A percentile compares a stretch with the other conserved stretches of the same genome.
phyloP scores from a whole-genome alignment of 1,284 basidiomycete genomes.

The Moesziomyces sp. region DNA sequence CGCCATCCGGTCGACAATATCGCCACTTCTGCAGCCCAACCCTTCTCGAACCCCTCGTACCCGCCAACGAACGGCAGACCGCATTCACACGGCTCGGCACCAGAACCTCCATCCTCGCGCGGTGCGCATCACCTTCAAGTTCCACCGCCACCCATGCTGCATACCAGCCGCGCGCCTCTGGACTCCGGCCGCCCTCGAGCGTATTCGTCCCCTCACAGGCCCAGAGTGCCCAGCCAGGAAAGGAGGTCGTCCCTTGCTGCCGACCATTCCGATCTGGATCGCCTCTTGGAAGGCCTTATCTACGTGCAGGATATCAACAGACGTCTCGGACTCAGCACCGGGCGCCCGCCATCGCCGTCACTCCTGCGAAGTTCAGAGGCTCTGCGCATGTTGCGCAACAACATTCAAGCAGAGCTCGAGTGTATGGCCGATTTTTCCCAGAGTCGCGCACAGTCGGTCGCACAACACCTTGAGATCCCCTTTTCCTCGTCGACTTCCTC shows the following conservation, averaged over 20 bases:
- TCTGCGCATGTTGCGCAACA: slow-evolving; percentile 12
- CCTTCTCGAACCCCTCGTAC: too few species aligned
- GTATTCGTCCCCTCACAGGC: slow-evolving; percentile 27
- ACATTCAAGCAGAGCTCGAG: slow-evolving; percentile 33
- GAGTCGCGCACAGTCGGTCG: slow-evolving; percentile 28
- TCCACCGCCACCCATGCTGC: too few species aligned
- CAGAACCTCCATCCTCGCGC: neutral
- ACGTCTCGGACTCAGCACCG: slow-evolving; percentile 23
- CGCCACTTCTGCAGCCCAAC: too few species aligned
- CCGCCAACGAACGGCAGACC: too few species aligned
- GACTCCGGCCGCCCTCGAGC: slow-evolving; percentile 27
- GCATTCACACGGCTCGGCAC: too few species aligned
- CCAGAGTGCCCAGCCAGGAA: slow-evolving; percentile 5
- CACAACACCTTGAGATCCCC: slow-evolving; percentile 20
- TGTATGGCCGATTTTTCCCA: slow-evolving; percentile 32
- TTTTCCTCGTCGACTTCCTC: slow-evolving; percentile 1
- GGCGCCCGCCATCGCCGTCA: slow-evolving; percentile 22
- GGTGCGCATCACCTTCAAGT: neutral
- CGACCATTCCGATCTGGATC: slow-evolving; percentile 26
- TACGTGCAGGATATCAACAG: slow-evolving; percentile 43
- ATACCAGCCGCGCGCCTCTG: neutral
- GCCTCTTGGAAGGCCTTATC: slow-evolving; percentile 29
- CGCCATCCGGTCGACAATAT: too few species aligned
- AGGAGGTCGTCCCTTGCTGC: slow-evolving; percentile 24
- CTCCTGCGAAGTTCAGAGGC: slow-evolving; percentile 21